Percentiles rank a stretch among this genome's conserved stretches.
Evolutionary conservation across 192 early-diverging fungal species (phyloP).

Genomic region (Rhizoclosmatium sp.): DNA sequence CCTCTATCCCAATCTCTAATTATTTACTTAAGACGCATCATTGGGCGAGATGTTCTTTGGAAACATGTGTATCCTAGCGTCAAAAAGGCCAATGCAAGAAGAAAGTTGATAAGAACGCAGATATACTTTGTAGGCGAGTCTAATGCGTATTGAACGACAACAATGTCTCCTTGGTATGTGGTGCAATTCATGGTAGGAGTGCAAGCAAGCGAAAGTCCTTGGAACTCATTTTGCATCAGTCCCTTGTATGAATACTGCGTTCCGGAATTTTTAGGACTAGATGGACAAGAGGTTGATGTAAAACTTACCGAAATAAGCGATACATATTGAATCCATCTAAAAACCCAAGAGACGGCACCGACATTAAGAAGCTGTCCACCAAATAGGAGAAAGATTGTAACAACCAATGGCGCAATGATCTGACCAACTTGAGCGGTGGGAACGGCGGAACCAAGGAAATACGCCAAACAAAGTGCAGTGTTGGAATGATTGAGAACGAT

Average conservation of each 20-base stretch:
- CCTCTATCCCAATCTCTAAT: neutral
- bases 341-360: conserved; percentile 47
- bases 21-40: conserved; percentile 45
- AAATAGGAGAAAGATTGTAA: conserved; percentile 57
- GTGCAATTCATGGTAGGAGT: conserved; percentile 20
- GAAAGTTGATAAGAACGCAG: conserved; percentile 42
- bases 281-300: no score
- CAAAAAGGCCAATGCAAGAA: conserved; percentile 30
- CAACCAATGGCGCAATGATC: conserved; percentile 53
- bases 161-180: conserved; percentile 27
- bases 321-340: conserved; percentile 49
- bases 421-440: conserved; percentile 53
- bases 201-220: conserved; percentile 46
- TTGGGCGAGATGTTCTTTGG: conserved; percentile 26
- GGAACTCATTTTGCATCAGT: conserved; percentile 58
- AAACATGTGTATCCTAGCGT: conserved; percentile 38
- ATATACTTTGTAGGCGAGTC: conserved; percentile 30
- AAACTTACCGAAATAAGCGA: conserved; percentile 42
- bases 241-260: conserved; percentile 51
- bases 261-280: no score
- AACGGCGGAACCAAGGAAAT: conserved; percentile 50
- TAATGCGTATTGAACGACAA: conserved; percentile 14
- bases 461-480: conserved; percentile 44
- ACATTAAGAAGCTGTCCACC: conserved; percentile 52
- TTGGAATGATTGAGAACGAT: conserved; percentile 38